Evolutionary conservation across 2,329 filamentous ascomycete species (phyloP), one percentile per base, ranked within the genome.

Genomic region (Botryotinia calthae): DNA sequence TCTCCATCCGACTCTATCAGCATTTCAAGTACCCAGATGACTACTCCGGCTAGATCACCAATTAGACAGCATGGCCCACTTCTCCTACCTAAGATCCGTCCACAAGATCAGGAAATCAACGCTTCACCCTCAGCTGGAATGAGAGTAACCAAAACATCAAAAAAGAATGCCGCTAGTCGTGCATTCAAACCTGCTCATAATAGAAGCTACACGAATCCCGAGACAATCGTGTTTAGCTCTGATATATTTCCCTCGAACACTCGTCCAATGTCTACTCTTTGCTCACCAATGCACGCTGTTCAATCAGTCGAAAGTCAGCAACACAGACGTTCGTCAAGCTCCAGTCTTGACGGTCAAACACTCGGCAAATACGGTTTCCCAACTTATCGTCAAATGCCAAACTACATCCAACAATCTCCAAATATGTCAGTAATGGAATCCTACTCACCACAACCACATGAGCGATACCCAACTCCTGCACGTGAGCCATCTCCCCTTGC

Each of bases 81-180:
- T 66, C 85, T 97, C 74, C 86, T 97, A 46, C 94, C 94, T 79
- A 96, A 94, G 86, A 95, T 97, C 84, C 89, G 94, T 74, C 89
- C 89, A 58, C 94, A 96, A 83, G 94, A 97, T 83, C 92, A 95
- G 82, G 87, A 91, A 75, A 88, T 94, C 75, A 89, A 90, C 76
- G 87, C 87, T 58, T 84, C 85, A 69, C 84, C 86, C 63, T 48
- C 67, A 31, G 61, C 44, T 44, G 56, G 40, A 51, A 25, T 66
- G 59, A 89, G 91, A 82, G 87, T 90, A 78, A 79, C 87, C 82
- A 81, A 88, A 85, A 84, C 81, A 42, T 73, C 80, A 25, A 75
- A 67, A 73, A 70, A 77, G 75, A 72, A 51, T 72, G 75, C 77
- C 77, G 69, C 80, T 76, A 70, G 70, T 48, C 65, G 81, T 77